Evolutionary conservation across 192 early-diverging fungal species (phyloP).

Genomic region (Coemansia aciculifera): DNA sequence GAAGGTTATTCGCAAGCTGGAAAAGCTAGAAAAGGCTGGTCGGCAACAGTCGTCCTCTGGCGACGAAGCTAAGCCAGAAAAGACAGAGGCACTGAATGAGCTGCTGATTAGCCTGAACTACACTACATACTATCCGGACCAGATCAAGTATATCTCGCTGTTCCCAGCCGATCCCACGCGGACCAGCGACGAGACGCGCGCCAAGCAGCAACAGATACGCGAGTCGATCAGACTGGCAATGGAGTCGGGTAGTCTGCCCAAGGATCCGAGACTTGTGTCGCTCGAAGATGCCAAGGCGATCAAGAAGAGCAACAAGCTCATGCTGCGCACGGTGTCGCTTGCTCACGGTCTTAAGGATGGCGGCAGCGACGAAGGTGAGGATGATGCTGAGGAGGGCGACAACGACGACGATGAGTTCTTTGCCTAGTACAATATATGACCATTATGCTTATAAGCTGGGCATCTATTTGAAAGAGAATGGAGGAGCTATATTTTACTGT

Average conservation of each 20-base stretch:
- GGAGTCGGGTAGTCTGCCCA: conserved; percentile 29
- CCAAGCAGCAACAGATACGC: conserved; percentile 20
- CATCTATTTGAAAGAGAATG: background rate
- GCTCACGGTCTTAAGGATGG: conserved; percentile 17
- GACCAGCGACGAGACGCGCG: conserved; percentile 23
- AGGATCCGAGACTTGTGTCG: conserved; percentile 24
- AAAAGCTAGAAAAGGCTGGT: conserved; percentile 14
- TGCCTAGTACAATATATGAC: conserved; percentile 12
- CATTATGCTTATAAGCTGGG: background rate
- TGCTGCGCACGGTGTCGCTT: conserved; percentile 34
- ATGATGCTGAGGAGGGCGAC: background rate
- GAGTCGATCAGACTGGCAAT: conserved; percentile 26
- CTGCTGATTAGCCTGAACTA: conserved; percentile 42
- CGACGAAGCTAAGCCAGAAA: background rate
- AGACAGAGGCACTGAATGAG: background rate
- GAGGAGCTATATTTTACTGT: conserved; percentile 20
- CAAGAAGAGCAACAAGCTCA: conserved; percentile 20
- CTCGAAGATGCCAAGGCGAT: conserved; percentile 39
- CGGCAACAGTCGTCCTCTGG: background rate
- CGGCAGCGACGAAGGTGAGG: background rate
- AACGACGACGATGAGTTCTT: conserved; percentile 41
- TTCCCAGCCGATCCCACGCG: conserved; percentile 35
- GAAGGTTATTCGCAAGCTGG: conserved; percentile 38
- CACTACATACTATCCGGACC: conserved; percentile 47
- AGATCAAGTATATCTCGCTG: conserved; percentile 50